Base-by-base conservation (phyloP, 148 eudicot genomes). In the Salicornia ramosissima region DNA sequence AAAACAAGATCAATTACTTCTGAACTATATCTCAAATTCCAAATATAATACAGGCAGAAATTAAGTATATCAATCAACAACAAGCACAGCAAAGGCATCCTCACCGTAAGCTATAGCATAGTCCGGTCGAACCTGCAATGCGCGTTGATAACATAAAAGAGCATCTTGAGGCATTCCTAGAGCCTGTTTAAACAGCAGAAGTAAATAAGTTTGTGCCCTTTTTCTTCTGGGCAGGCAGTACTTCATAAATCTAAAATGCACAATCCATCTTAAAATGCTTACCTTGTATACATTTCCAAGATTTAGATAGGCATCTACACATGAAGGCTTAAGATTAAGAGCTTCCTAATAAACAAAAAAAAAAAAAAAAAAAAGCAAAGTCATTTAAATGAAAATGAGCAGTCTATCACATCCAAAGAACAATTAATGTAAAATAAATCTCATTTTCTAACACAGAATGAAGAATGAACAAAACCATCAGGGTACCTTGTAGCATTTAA, bases 221-320 rank as follows among this genome's bases (percentile, higher is more conserved):
- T 28, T 57, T 21, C 67, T n/a, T 58, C 51, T 26, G 31, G n/a
- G 11, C 15, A 74, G 22, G 28, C 26, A 36, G 40, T 36, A 8
- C n/a, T 36, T 36, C 46, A 21, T 29, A 14, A 77, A 24, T 5
- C 6, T 21, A 67, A 55, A 22, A 19, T 10, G 0, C 51, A 24
- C 25, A 51, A 34, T 47, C 51, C 34, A 34, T 42, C 56, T 21
- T 25, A 18, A 55, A 78, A 14, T 67, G 55, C 77, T 79, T 81
- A 94, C 99, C 99, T 94, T 94, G 78, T 91, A 89, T 40, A 90
- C 97, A 78, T 82, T 88, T 65, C 97, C 99, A 72, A 94, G 69
- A 76, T 90, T 90, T 71, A 94, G 65, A 65, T 84, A 86, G 59
- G 99, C 96, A 77, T 94, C 99, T 24, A 88, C 47, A 78, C 86